Evolutionary conservation across 768 basidiomycete species (phyloP).

Genomic region (Suillus subalutaceus): DNA sequence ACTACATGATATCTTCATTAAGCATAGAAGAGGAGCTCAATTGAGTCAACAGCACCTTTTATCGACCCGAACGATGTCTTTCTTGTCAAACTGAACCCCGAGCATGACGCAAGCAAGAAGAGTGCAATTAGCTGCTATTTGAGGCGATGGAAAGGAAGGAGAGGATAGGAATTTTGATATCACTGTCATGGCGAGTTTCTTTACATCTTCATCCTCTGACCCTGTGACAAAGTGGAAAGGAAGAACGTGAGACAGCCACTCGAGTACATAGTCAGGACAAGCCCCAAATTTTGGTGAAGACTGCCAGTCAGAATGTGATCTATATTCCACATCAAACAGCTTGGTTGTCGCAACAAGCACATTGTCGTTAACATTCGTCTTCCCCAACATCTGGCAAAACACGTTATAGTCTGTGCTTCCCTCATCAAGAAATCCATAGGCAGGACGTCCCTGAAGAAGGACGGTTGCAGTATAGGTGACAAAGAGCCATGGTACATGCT

Average conservation of each 20-base stretch:
- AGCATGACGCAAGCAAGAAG: too few species aligned
- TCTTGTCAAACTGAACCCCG: too few species aligned
- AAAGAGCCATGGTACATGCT: background rate
- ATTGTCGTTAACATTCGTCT: background rate
- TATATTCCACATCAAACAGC: background rate
- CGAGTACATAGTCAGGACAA: background rate
- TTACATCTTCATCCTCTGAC: background rate
- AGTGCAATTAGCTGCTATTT: too few species aligned
- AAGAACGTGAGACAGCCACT: background rate
- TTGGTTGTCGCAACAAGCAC: background rate
- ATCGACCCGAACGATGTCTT: too few species aligned
- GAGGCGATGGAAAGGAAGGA: background rate
- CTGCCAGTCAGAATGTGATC: too few species aligned
- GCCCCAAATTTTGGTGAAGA: background rate
- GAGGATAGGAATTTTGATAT: background rate
- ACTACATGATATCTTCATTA: too few species aligned
- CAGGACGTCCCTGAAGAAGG: background rate
- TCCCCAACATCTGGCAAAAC: too few species aligned
- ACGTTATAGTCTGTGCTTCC: background rate
- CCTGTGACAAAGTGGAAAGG: background rate
- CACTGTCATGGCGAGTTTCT: background rate
- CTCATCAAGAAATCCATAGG: background rate
- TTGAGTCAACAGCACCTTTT: too few species aligned
- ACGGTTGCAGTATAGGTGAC: background rate
- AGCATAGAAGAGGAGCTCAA: too few species aligned